Base-by-base conservation (phyloP, 805 yeast genomes). In the Ogataea sp. region DNA sequence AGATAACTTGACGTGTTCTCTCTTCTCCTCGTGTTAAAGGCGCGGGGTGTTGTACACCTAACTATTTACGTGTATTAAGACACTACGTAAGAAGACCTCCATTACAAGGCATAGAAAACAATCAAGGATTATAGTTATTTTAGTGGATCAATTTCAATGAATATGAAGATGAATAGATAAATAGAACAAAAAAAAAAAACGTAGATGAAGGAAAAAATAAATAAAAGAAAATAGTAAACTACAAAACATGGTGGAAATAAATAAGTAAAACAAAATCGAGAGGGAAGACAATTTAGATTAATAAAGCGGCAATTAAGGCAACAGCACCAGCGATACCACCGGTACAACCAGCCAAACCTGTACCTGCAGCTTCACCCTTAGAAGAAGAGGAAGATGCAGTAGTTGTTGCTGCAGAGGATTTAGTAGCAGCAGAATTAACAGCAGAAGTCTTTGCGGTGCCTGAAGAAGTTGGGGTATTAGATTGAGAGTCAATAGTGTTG, bases 401-500 rank as follows among this genome's bases (percentile, higher is more conserved):
- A 20, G 45, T 27, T 15, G 55, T 37, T 20, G 52, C 36, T 3
- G 55, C 36, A 7, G 43, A 20, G 6, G 53, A 40, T 6, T 50
- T 29, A 9, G 51, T 32, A 4, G 39, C 42, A 43, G 59, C 43
- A 36, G 66, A 51, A 8, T 59, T 37, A 27, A 51, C 20, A 14
- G 35, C 31, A 6, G 52, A 43, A 1, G 50, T n/a, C n/a, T n/a
- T 35, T 25, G 43, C 21, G 11, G 36, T 18, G 5, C 24, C 25
- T 7, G 34, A 15, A 3, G 44, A 23, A 15, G 39, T 31, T 13
- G 46, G 24, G 15, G 43, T n/a, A 8, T 40, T 40, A 16, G 39
- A 34, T 30, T 54, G 55, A 6, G 44, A 33, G 39, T 73, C 69
- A 40, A 67, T 47, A 27, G 58, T 53, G 46, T 70, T 61, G 1